phyloP scores from a whole-genome alignment of 306 rosid genomes.

The Medicago arabica region DNA sequence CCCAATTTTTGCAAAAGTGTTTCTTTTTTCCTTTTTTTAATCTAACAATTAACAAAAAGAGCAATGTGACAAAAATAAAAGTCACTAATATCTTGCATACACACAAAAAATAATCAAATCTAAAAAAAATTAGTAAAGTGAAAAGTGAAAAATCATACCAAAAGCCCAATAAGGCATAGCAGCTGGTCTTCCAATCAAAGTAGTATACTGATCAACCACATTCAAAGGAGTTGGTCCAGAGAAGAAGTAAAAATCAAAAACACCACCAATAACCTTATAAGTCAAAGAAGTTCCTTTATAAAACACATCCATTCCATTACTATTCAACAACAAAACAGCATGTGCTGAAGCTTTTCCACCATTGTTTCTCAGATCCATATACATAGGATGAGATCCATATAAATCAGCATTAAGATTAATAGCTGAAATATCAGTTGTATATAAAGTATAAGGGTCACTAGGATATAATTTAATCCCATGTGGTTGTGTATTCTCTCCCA shows the following conservation, averaged over 20 bases:
- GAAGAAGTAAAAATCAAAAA: slow-evolving; percentile 91
- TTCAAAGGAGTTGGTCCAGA: slow-evolving; percentile 79
- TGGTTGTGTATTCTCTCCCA: slow-evolving; percentile 94
- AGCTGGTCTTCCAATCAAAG: slow-evolving; percentile 90
- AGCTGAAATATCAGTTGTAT: slow-evolving; percentile 80
- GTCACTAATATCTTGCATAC: background rate
- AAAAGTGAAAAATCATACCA: slow-evolving; percentile 56
- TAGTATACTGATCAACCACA: slow-evolving; percentile 93
- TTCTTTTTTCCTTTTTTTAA: background rate
- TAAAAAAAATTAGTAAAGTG: background rate
- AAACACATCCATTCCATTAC: slow-evolving; percentile 97
- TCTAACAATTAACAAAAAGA: slow-evolving; percentile 7
- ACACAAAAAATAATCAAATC: too few species aligned
- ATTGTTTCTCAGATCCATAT: slow-evolving; percentile 81
- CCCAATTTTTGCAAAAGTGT: slow-evolving; percentile 6
- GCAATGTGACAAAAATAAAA: slow-evolving; percentile 14
- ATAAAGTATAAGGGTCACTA: slow-evolving; percentile 79
- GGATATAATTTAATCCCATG: slow-evolving; percentile 88
- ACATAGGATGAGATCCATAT: slow-evolving; percentile 91
- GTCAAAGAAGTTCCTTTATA: slow-evolving; percentile 79
- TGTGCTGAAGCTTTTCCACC: slow-evolving; percentile 75
- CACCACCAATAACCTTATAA: slow-evolving; percentile 87
- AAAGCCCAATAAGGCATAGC: slow-evolving; percentile 99
- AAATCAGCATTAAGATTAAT: slow-evolving; percentile 89
- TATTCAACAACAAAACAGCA: slow-evolving; percentile 82